Percentiles rank a stretch among this genome's conserved stretches.
Conservation (phyloP, 1,284 basidiomycete genomes). For the Trametes pubescens region DNA sequence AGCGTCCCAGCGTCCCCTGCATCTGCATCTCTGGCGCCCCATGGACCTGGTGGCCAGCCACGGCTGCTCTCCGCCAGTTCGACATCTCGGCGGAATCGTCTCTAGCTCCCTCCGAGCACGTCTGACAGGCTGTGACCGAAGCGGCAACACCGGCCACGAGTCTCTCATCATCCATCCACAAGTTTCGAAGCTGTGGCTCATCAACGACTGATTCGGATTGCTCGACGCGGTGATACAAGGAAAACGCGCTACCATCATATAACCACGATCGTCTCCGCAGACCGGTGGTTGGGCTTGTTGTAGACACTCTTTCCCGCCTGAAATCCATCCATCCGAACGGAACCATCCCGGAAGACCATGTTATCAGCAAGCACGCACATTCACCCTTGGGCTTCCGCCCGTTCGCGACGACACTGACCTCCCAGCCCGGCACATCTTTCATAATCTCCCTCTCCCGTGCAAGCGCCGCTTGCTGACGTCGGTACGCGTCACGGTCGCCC, state of each 20-base stretch:
- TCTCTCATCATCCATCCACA: constrained; percentile 27
- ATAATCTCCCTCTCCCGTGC: constrained; percentile 92
- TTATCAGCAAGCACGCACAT: constrained; percentile 35
- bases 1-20: too few relatives aligned
- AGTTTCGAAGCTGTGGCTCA: constrained; percentile 32
- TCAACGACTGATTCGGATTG: constrained; percentile 37
- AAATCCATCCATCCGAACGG: constrained; percentile 26
- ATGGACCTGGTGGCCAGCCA: too few relatives aligned
- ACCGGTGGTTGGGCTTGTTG: constrained; percentile 83
- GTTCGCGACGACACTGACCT: constrained; percentile 67
- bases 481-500: constrained; percentile 90
- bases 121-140: constrained; percentile 23
- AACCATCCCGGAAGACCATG: constrained; percentile 25
- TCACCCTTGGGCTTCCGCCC: constrained; percentile 20
- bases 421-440: constrained; percentile 95
- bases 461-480: constrained; percentile 82
- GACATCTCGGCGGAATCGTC: constrained; percentile 29
- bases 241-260: constrained; percentile 52
- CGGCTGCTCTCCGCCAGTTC: background rate
- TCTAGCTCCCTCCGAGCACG: constrained; percentile 27
- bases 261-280: constrained; percentile 67
- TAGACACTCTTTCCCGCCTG: constrained; percentile 88
- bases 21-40: too few relatives aligned
- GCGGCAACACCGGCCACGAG: constrained; percentile 22
- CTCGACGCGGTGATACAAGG: constrained; percentile 34